These are phyloP conservation scores for Dactylonectria estremocensis DNA, from an alignment of 2,329 filamentous ascomycete genomes.

Conservation along the genomic window DNA sequence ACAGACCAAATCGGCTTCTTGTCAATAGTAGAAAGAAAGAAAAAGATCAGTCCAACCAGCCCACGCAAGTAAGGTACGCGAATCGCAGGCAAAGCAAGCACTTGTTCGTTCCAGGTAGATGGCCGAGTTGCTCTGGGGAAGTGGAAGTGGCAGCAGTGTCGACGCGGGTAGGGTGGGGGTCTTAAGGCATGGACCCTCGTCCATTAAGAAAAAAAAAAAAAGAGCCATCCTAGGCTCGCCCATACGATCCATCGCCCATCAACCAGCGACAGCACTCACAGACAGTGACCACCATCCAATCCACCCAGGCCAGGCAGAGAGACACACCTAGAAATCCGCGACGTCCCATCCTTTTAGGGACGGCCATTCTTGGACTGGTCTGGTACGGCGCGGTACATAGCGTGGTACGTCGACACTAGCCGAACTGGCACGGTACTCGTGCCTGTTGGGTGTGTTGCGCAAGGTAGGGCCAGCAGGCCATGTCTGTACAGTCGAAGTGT, in stretches of 20 bases:
- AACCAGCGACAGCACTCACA: conserved; percentile 14
- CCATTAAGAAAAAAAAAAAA: neutral
- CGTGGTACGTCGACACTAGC: conserved; percentile 18
- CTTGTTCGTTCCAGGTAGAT: conserved; percentile 5
- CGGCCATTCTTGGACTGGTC: conserved; percentile 22
- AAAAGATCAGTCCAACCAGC: conserved; percentile 8
- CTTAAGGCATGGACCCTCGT: conserved; percentile 29
- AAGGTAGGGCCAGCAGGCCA: neutral
- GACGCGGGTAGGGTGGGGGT: conserved; percentile 39
- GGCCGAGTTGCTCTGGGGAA: conserved; percentile 35
- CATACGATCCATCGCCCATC: conserved; percentile 9
- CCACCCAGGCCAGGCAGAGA: neutral
- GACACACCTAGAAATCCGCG: conserved; percentile 19
- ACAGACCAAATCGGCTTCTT: neutral
- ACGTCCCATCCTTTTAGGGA: conserved; percentile 30
- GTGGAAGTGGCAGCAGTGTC: conserved; percentile 31
- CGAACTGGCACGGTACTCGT: neutral
- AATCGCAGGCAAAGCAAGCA: conserved; percentile 19
- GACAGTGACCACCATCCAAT: neutral
- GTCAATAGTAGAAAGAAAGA: conserved; percentile 6
- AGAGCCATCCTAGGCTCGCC: conserved; percentile 8
- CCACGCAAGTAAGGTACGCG: conserved; percentile 20
- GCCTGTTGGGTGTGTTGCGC: conserved; percentile 10
- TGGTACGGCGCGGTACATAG: conserved; percentile 15
- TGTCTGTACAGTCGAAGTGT: no score